These are phyloP conservation scores for Fraxinus americana DNA, from an alignment of 257 asterid species.

Conservation along the genomic window DNA sequence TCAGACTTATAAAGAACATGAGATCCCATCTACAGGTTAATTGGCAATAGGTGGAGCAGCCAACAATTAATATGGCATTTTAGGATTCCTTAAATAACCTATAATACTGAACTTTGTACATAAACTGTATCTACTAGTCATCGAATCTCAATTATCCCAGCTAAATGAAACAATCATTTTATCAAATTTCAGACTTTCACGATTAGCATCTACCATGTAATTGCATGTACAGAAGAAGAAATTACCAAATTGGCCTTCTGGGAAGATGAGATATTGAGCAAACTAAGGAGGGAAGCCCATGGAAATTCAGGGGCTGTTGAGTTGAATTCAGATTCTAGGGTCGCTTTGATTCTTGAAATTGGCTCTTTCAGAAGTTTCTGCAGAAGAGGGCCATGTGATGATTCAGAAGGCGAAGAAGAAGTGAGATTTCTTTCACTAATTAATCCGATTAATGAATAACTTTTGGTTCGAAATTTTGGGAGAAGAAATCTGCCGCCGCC, in stretches of 20 bases:
- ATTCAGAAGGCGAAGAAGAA: conserved; percentile 15
- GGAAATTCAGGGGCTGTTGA: conserved; percentile 43
- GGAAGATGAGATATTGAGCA: conserved; percentile 45
- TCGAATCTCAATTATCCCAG: neutral
- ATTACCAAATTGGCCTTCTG: conserved; percentile 57
- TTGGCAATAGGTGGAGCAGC: neutral
- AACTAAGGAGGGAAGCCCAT: conserved; percentile 37
- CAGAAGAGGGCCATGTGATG: conserved; percentile 35
- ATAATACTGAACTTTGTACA: neutral
- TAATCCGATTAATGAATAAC: neutral
- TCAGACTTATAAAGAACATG: neutral
- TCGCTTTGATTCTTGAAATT: conserved; percentile 38
- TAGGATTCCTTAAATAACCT: neutral
- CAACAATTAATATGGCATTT: neutral
- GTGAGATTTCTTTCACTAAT: conserved; percentile 23
- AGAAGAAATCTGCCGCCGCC: conserved; percentile 15
- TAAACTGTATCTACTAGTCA: neutral
- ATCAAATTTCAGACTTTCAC: neutral
- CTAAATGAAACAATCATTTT: neutral
- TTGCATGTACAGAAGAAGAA: neutral
- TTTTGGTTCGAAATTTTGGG: conserved; percentile 26
- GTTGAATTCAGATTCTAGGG: conserved; percentile 44
- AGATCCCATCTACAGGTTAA: neutral
- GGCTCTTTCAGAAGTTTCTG: conserved; percentile 48
- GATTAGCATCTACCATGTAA: neutral